phyloP scores from a whole-genome alignment of 2,329 filamentous ascomycete genomes.

The Fusarium sp. region DNA sequence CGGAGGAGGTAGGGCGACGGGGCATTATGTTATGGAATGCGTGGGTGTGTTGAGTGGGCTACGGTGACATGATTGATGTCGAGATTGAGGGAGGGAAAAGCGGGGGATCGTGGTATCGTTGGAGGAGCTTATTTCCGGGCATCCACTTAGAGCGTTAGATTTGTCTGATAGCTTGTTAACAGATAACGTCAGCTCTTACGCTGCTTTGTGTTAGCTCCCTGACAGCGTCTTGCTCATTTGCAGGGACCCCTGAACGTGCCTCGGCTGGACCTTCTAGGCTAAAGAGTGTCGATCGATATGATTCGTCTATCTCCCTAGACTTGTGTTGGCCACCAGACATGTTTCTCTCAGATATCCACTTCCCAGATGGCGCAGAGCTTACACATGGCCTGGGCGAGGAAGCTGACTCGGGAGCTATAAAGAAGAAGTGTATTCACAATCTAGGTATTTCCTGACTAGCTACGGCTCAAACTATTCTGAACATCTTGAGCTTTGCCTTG shows the following conservation, averaged over 20 bases:
- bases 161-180: constrained; percentile 19
- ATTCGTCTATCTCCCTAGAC: background rate
- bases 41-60: background rate
- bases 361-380: background rate
- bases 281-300: background rate
- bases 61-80: background rate
- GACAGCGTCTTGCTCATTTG: background rate
- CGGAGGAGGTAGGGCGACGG: constrained; percentile 27
- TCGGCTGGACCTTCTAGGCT: constrained; percentile 34
- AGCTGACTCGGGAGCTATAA: background rate
- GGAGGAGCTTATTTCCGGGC: constrained; percentile 16
- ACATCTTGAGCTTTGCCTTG: background rate
- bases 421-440: background rate
- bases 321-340: background rate
- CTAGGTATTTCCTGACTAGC: background rate
- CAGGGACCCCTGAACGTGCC: background rate
- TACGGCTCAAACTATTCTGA: background rate
- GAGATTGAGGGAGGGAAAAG: constrained; percentile 15
- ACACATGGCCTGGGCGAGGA: background rate
- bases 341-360: background rate
- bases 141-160: constrained; percentile 5
- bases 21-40: constrained; percentile 25
- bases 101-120: constrained; percentile 13
- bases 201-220: background rate
- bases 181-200: background rate